A percentile compares a stretch with the other conserved stretches of the same genome.
Conservation (phyloP, 1,284 basidiomycete genomes). For the Pseudozyma flocculosa region DNA sequence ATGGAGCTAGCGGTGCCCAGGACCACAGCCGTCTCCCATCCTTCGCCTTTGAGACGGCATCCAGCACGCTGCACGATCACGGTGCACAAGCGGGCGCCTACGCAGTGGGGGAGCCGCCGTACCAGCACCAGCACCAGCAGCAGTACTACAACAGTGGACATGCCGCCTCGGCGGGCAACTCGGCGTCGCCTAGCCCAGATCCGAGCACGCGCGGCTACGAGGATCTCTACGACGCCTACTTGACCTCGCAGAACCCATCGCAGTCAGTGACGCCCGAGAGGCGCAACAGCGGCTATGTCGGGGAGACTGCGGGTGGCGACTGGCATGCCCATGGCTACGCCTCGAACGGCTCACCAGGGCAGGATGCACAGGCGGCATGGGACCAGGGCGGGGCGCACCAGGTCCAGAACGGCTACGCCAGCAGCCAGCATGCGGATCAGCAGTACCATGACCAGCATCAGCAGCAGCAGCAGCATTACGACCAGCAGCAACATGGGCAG, state of each 20-base stretch:
- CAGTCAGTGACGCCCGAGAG: conserved; percentile 16
- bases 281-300: conserved; percentile 32
- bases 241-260: conserved; percentile 18
- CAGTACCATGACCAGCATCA: neutral
- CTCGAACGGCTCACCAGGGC: no score
- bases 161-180: conserved; percentile 12
- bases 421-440: neutral
- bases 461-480: conserved; percentile 2
- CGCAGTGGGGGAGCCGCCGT: neutral
- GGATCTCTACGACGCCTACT: conserved; percentile 37
- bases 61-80: conserved; percentile 5
- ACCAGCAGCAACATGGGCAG: neutral
- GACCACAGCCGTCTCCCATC: neutral
- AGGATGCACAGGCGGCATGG: neutral
- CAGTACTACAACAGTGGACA: conserved; percentile 8
- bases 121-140: conserved; percentile 5
- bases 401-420: conserved; percentile 2
- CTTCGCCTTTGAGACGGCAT: conserved; percentile 11
- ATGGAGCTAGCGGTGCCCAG: neutral
- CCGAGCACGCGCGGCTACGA: conserved; percentile 17
- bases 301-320: neutral
- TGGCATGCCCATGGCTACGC: no score
- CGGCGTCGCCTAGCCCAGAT: conserved; percentile 10
- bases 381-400: neutral
- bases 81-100: neutral